Percentiles rank a stretch among this genome's conserved stretches.
These are phyloP conservation scores for Triadica sebifera DNA, from an alignment of 345 rosid species.

Conservation along the genomic window DNA sequence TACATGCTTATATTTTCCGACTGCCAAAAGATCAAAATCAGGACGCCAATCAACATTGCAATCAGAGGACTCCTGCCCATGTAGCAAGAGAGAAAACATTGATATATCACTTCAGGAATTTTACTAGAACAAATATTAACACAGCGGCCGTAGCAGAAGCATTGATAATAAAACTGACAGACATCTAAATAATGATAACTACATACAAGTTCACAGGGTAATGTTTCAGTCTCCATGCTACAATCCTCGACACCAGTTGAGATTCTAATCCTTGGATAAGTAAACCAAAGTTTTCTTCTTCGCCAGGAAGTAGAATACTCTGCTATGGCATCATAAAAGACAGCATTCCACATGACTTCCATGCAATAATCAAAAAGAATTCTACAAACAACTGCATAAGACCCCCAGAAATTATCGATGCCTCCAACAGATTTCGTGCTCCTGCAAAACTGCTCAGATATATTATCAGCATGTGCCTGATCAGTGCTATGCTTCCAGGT, in stretches of 20 bases:
- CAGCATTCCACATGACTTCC: constrained; percentile 88
- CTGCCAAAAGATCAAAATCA: constrained; percentile 40
- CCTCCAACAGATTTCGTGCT: constrained; percentile 67
- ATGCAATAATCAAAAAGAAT: constrained; percentile 61
- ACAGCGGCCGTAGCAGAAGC: background rate
- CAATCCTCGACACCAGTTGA: constrained; percentile 18
- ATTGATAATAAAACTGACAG: background rate
- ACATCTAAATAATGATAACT: constrained; percentile 3
- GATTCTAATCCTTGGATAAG: constrained; percentile 29
- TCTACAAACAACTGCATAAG: constrained; percentile 54
- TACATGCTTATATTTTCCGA: constrained; percentile 23
- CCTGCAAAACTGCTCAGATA: constrained; percentile 19
- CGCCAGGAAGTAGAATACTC: constrained; percentile 64
- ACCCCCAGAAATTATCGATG: constrained; percentile 60
- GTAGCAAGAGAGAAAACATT: constrained; percentile 39
- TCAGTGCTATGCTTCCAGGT: constrained; percentile 22
- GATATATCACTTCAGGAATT: constrained; percentile 22
- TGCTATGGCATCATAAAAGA: constrained; percentile 63
- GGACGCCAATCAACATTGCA: constrained; percentile 39
- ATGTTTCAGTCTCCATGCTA: constrained; percentile 25
- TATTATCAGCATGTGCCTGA: constrained; percentile 23
- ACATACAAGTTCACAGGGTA: constrained; percentile 35
- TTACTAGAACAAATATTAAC: background rate
- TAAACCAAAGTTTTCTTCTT: constrained; percentile 62
- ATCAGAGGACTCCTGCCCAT: constrained; percentile 36